Percentiles rank a stretch among this genome's conserved stretches.
phyloP scores from a whole-genome alignment of 2,329 filamentous ascomycete species.

The Fusarium sp. region DNA sequence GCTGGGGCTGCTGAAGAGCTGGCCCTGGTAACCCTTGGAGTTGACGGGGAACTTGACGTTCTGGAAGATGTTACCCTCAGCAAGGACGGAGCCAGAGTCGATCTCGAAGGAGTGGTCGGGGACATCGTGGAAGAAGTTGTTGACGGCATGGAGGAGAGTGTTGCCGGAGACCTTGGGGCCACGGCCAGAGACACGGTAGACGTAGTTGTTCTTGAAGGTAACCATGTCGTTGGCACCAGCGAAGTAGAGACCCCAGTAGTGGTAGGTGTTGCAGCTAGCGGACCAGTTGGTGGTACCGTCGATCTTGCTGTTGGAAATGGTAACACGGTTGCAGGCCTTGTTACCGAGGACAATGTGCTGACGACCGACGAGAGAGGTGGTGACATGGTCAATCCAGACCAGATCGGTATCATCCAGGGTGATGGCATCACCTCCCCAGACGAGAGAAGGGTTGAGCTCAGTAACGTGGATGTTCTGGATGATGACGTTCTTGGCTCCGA shows the following conservation, averaged over 20 bases:
- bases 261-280: constrained; percentile 70
- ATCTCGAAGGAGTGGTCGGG: constrained; percentile 72
- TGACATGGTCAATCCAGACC: constrained; percentile 68
- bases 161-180: constrained; percentile 71
- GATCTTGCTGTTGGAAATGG: constrained; percentile 73
- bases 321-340: constrained; percentile 67
- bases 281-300: constrained; percentile 69
- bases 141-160: constrained; percentile 70
- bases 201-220: constrained; percentile 73
- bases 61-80: constrained; percentile 72
- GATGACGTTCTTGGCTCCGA: constrained; percentile 68
- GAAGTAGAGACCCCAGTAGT: constrained; percentile 74
- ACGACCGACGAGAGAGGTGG: constrained; percentile 70
- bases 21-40: constrained; percentile 48
- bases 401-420: constrained; percentile 63
- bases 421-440: constrained; percentile 73
- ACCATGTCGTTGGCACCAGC: constrained; percentile 68
- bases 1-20: constrained; percentile 53
- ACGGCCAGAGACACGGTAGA: constrained; percentile 71
- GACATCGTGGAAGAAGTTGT: constrained; percentile 73
- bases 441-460: constrained; percentile 69
- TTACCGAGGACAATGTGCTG: constrained; percentile 73
- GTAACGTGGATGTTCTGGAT: constrained; percentile 72
- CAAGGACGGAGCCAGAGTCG: constrained; percentile 61
- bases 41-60: constrained; percentile 63